These are phyloP conservation scores for Mycena amicta DNA, from an alignment of 768 basidiomycete genomes.

Conservation along the genomic window DNA sequence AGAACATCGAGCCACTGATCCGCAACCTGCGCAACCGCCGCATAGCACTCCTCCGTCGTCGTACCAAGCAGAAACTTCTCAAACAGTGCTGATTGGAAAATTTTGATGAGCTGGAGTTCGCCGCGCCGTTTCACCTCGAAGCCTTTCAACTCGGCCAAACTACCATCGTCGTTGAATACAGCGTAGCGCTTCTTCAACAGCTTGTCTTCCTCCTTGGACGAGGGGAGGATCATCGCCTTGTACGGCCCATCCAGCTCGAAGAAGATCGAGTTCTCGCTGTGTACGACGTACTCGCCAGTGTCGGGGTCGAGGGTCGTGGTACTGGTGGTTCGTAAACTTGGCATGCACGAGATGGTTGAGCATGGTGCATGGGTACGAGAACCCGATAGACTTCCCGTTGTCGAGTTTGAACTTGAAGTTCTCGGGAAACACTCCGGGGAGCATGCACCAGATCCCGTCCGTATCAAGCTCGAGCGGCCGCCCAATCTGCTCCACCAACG, in stretches of 20 bases:
- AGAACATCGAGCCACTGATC: constrained; percentile 98
- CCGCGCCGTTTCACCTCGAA: constrained; percentile 99
- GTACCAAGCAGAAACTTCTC: constrained; percentile 94
- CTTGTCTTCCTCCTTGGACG: constrained; percentile 99
- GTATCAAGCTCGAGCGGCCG: constrained; percentile 97
- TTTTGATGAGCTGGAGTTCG: constrained; percentile 98
- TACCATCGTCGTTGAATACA: constrained; percentile 97
- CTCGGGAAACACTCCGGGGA: constrained; percentile 96
- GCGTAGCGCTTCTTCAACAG: constrained; percentile 98
- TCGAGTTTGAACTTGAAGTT: constrained; percentile 93
- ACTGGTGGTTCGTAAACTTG: constrained; percentile 96
- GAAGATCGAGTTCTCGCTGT: constrained; percentile 98
- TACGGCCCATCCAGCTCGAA: constrained; percentile 99
- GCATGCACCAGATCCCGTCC: constrained; percentile 99
- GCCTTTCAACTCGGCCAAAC: constrained; percentile 96
- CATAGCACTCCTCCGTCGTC: constrained; percentile 95
- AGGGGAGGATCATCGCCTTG: constrained; percentile 98
- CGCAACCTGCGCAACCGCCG: constrained; percentile 89
- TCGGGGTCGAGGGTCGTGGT: constrained; percentile 89
- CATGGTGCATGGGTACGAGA: constrained; percentile 99
- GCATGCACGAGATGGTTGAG: constrained; percentile 97
- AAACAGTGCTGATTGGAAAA: constrained; percentile 98
- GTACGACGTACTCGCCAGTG: constrained; percentile 81
- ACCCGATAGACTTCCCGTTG: constrained; percentile 82
- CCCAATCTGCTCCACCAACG: constrained; percentile 96